phyloP scores from a whole-genome alignment of 1,284 basidiomycete species.

The Farysia itapuensis region DNA sequence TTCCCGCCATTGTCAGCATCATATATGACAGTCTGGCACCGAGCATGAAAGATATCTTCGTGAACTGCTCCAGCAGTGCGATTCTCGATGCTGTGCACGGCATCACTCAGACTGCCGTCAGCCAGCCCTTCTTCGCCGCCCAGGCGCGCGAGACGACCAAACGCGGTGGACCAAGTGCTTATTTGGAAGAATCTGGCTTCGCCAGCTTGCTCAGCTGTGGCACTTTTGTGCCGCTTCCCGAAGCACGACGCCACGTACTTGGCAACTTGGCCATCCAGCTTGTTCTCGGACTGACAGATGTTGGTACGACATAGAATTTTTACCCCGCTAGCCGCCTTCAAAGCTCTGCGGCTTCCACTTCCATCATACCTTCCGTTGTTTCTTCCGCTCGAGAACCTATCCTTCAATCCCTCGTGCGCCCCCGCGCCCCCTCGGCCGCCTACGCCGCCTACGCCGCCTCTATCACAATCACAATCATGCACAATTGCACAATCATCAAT shows the following conservation, averaged over 20 bases:
- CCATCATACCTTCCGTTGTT: too few species aligned
- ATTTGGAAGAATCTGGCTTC: slow-evolving; percentile 51
- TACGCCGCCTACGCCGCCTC: too few species aligned
- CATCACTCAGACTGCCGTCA: slow-evolving; percentile 47
- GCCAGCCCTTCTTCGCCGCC: slow-evolving; percentile 53
- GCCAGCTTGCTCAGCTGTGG: slow-evolving; percentile 51
- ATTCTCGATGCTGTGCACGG: slow-evolving; percentile 51
- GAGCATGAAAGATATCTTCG: slow-evolving; percentile 47
- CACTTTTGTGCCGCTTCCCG: slow-evolving; percentile 37
- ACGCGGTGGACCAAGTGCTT: slow-evolving; percentile 48
- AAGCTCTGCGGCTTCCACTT: too few species aligned
- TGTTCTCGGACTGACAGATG: slow-evolving; percentile 48
- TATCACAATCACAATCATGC: too few species aligned
- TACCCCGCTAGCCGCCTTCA: too few species aligned
- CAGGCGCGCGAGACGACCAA: slow-evolving; percentile 52
- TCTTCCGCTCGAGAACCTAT: too few species aligned
- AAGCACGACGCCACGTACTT: slow-evolving; percentile 32
- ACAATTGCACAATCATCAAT: too few species aligned
- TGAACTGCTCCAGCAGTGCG: slow-evolving; percentile 48
- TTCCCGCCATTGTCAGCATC: slow-evolving; percentile 55
- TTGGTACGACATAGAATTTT: slow-evolving; percentile 34
- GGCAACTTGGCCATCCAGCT: slow-evolving; percentile 46
- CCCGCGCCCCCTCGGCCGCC: background rate
- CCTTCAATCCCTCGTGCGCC: too few species aligned
- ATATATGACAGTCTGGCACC: slow-evolving; percentile 50